These are phyloP conservation scores for Zygoascus hellenicus DNA, from an alignment of 1,139 yeast species.

Conservation along the genomic window DNA sequence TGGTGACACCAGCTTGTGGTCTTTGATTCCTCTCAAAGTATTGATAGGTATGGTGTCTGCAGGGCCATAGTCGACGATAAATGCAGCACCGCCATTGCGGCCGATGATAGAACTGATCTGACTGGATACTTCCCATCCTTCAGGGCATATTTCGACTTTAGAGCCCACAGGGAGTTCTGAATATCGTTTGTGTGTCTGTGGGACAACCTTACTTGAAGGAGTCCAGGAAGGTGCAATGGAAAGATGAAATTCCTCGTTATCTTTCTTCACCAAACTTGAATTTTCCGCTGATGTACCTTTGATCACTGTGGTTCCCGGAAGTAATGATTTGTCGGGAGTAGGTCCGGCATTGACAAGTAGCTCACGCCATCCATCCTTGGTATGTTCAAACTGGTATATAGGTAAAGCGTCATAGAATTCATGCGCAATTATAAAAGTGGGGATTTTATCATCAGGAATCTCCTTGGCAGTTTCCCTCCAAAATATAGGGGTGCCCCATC, in stretches of 20 bases:
- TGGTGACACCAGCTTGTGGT: conserved; percentile 75
- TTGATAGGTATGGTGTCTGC: conserved; percentile 56
- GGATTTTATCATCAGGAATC: conserved; percentile 38
- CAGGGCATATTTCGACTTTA: conserved; percentile 70
- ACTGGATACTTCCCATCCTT: conserved; percentile 47
- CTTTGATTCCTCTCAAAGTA: conserved; percentile 65
- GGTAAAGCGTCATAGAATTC: conserved; percentile 89
- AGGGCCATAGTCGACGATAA: conserved; percentile 77
- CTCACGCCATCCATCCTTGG: conserved; percentile 64
- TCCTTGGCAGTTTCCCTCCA: conserved; percentile 75
- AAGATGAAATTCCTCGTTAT: conserved; percentile 46
- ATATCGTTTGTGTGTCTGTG: conserved; percentile 49
- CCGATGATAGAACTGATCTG: conserved; percentile 30
- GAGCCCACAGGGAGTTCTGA: conserved; percentile 50
- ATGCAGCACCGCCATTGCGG: conserved; percentile 53
- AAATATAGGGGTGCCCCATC: conserved; percentile 48
- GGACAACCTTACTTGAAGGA: conserved; percentile 55
- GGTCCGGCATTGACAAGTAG: conserved; percentile 52
- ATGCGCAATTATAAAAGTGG: conserved; percentile 72
- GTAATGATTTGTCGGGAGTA: conserved; percentile 18
- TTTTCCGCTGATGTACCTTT: conserved; percentile 13
- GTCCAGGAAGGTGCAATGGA: conserved; percentile 58
- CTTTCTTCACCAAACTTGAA: conserved; percentile 20
- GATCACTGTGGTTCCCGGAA: conserved; percentile 29
- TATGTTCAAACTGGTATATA: conserved; percentile 60